Conservation (phyloP, 2,329 filamentous ascomycete species). For the Periglandula ipomoeae region DNA sequence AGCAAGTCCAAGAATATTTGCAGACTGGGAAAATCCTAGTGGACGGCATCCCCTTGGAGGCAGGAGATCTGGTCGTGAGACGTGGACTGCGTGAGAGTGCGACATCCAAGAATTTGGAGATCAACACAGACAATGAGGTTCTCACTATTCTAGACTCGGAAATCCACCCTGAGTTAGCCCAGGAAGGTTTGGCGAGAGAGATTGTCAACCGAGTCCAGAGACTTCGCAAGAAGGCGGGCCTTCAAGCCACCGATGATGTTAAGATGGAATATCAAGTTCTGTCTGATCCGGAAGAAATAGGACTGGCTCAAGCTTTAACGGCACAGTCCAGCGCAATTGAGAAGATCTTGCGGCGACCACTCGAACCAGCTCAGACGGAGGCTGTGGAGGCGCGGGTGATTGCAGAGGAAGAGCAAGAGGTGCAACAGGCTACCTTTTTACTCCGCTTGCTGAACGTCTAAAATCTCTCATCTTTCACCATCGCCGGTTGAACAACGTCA, state of each 20-base stretch:
- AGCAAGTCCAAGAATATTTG: constrained; percentile 73
- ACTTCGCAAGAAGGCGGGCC: constrained; percentile 84
- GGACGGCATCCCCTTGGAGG: constrained; percentile 73
- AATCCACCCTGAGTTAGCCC: constrained; percentile 73
- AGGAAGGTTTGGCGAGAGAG: constrained; percentile 84
- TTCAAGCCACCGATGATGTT: constrained; percentile 87
- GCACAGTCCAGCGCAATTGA: constrained; percentile 60
- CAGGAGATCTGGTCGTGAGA: constrained; percentile 71
- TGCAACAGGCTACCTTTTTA: constrained; percentile 74
- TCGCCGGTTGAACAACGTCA: not conserved
- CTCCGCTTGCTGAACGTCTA: constrained; percentile 67
- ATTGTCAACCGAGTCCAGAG: constrained; percentile 90
- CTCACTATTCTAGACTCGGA: constrained; percentile 82
- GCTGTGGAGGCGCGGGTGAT: constrained; percentile 41
- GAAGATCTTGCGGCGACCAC: constrained; percentile 66
- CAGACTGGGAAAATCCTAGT: constrained; percentile 66
- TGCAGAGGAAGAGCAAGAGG: constrained; percentile 74
- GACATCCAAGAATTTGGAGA: constrained; percentile 66
- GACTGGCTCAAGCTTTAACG: constrained; percentile 60
- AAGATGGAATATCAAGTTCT: constrained; percentile 87
- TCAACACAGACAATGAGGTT: constrained; percentile 81
- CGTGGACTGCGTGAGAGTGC: constrained; percentile 67
- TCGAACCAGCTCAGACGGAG: constrained; percentile 41
- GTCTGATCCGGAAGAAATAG: constrained; percentile 67
- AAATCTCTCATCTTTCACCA: constrained; percentile 13